Conservation (phyloP, 2,329 filamentous ascomycete species). For the Paecilomyces niveus region DNA sequence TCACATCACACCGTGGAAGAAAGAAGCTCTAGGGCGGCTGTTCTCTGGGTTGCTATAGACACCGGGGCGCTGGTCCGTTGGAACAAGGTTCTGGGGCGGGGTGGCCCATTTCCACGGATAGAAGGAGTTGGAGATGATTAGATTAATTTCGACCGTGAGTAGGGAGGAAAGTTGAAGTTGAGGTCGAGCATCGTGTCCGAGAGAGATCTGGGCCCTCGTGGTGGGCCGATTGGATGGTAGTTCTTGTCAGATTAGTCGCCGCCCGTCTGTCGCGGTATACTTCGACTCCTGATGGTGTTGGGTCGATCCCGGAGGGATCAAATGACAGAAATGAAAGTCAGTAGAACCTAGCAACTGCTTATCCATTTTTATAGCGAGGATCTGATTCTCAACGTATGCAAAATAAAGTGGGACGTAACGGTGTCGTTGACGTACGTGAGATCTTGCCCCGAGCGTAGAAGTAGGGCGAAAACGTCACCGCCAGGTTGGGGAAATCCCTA, state of each 20-base stretch:
- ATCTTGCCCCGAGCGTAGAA: background rate
- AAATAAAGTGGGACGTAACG: background rate
- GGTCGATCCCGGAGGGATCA: no score
- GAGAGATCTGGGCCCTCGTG: slow-evolving; percentile 1
- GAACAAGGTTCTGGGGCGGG: background rate
- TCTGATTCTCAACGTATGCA: background rate
- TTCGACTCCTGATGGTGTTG: background rate
- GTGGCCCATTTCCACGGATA: background rate
- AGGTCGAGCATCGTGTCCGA: background rate
- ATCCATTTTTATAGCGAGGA: background rate
- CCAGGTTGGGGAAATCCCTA: background rate
- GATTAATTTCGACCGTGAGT: background rate
- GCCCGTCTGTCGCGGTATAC: background rate
- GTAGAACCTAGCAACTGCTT: background rate
- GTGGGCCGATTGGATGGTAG: slow-evolving; percentile 2
- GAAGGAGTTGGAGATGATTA: background rate
- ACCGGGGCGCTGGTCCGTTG: background rate
- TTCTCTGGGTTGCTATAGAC: background rate
- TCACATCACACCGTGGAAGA: background rate
- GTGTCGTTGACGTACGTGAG: background rate
- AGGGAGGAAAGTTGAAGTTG: background rate
- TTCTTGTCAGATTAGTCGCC: background rate
- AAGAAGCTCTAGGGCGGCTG: background rate
- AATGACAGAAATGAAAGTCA: background rate
- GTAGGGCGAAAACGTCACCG: background rate